Percentiles rank a stretch among this genome's conserved stretches.
These are phyloP conservation scores for Coemansia sp. DNA, from an alignment of 192 early-diverging fungal genomes.

Conservation along the genomic window DNA sequence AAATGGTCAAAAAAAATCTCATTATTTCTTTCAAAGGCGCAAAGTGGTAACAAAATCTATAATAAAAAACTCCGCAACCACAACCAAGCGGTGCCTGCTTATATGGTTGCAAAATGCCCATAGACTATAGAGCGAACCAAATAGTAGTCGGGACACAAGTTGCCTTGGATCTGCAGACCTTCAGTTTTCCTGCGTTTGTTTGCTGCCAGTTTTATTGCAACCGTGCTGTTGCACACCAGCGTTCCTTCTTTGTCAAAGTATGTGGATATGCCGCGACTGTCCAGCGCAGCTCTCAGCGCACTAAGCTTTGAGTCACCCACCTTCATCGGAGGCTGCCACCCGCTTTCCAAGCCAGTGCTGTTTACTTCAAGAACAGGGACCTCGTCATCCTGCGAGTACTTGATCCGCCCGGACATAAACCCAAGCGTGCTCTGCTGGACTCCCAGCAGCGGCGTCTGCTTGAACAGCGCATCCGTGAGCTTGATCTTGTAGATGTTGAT, in stretches of 20 bases:
- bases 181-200: slow-evolving; percentile 20
- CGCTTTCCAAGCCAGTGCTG: slow-evolving; percentile 23
- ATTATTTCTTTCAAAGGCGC: too few relatives aligned
- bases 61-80: too few relatives aligned
- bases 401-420: slow-evolving; percentile 72
- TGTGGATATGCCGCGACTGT: slow-evolving; percentile 70
- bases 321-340: slow-evolving; percentile 66
- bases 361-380: slow-evolving; percentile 75
- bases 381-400: slow-evolving; percentile 61
- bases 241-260: slow-evolving; percentile 84
- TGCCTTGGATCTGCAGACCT: slow-evolving; percentile 47
- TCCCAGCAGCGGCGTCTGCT: slow-evolving; percentile 62
- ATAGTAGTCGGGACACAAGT: slow-evolving; percentile 53
- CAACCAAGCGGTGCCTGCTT: background rate
- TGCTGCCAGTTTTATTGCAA: slow-evolving; percentile 56
- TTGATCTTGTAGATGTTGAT: slow-evolving; percentile 85
- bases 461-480: slow-evolving; percentile 86
- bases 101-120: slow-evolving; percentile 37
- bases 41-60: too few relatives aligned
- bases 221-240: slow-evolving; percentile 79
- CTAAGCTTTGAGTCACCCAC: slow-evolving; percentile 87
- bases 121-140: slow-evolving; percentile 53
- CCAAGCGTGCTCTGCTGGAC: slow-evolving; percentile 53
- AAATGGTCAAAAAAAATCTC: too few relatives aligned
- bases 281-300: slow-evolving; percentile 73